Conservation (phyloP, 1,284 basidiomycete genomes). For the Heterobasidion irregulare region DNA sequence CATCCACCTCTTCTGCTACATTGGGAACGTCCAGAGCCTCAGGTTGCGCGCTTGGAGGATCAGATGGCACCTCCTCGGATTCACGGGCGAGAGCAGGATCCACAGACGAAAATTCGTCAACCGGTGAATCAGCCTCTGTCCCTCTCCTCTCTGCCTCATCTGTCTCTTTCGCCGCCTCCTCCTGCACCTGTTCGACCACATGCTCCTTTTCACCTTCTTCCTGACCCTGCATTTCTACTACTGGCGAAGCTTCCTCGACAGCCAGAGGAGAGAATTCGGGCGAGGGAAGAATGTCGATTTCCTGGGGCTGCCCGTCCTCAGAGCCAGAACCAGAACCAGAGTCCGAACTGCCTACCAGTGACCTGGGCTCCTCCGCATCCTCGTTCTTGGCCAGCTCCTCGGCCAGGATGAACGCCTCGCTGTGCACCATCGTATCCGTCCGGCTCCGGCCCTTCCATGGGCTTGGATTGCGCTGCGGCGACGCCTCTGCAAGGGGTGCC, state of each 20-base stretch:
- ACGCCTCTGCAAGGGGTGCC: constrained; percentile 11
- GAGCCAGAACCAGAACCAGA: neutral
- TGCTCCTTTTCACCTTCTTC: too few relatives aligned
- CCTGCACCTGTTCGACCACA: neutral
- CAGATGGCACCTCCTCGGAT: neutral
- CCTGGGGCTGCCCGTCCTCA: neutral
- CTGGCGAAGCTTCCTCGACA: neutral
- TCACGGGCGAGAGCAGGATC: constrained; percentile 3
- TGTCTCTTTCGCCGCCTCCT: too few relatives aligned
- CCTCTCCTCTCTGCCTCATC: neutral
- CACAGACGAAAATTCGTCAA: neutral
- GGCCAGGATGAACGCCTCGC: constrained; percentile 36
- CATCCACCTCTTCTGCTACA: neutral
- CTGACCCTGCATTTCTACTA: neutral
- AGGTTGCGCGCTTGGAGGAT: constrained; percentile 2
- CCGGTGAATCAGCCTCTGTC: neutral
- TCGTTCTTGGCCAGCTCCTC: constrained; percentile 33
- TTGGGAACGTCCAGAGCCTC: constrained; percentile 4
- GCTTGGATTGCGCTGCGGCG: constrained; percentile 28
- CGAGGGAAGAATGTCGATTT: neutral
- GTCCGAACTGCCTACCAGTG: neutral
- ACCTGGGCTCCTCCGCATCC: constrained; percentile 4
- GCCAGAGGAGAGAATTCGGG: neutral
- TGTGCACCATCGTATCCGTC: constrained; percentile 74
- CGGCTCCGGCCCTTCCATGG: constrained; percentile 51